Evolutionary conservation across 129 eudicot species (phyloP).

Genomic region (Flaveria sonorensis): DNA sequence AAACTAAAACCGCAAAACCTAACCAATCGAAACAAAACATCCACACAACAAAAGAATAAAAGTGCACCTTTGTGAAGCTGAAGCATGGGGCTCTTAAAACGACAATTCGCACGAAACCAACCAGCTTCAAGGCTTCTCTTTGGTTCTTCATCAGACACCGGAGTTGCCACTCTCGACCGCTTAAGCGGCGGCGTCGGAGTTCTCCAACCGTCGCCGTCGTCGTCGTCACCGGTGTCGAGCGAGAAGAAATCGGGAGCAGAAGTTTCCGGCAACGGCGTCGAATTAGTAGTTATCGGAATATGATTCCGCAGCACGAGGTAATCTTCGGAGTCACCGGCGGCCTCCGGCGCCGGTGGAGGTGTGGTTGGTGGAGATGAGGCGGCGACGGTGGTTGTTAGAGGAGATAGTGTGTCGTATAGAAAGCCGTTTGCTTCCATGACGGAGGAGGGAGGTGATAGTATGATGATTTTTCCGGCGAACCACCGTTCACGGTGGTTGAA

Average conservation of each 20-base stretch:
- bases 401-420: slow-evolving; percentile 73
- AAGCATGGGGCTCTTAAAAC: slow-evolving; percentile 91
- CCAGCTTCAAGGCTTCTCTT: slow-evolving; percentile 59
- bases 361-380: background rate
- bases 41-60: background rate
- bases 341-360: slow-evolving; percentile 37
- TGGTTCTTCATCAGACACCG: slow-evolving; percentile 28
- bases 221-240: slow-evolving; percentile 47
- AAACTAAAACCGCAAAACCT: background rate
- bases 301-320: slow-evolving; percentile 73
- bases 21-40: background rate
- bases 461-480: slow-evolving; percentile 20
- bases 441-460: background rate
- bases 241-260: slow-evolving; percentile 71
- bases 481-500: background rate
- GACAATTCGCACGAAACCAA: slow-evolving; percentile 80
- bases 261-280: slow-evolving; percentile 41
- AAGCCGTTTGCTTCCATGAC: slow-evolving; percentile 45
- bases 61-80: slow-evolving; percentile 83
- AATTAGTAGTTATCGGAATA: slow-evolving; percentile 44
- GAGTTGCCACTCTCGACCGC: slow-evolving; percentile 37
- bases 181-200: slow-evolving; percentile 27
- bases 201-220: slow-evolving; percentile 10
- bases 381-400: slow-evolving; percentile 35
- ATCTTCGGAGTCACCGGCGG: slow-evolving; percentile 45